These are phyloP conservation scores for Talaromyces verruculosus DNA, from an alignment of 2,329 filamentous ascomycete species.

Conservation along the genomic window DNA sequence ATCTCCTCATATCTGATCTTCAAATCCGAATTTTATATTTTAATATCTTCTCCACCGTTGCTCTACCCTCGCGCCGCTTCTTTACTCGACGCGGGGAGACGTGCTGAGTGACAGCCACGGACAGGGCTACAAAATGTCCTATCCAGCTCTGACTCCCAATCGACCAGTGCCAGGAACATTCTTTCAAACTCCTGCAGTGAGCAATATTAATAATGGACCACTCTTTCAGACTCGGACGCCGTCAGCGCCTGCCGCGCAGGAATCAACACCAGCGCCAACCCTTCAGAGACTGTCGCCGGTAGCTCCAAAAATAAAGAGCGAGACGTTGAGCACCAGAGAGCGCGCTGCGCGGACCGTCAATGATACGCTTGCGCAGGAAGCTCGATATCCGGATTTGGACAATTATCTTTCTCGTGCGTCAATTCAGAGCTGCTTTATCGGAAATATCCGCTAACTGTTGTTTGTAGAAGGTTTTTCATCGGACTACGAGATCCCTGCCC, in stretches of 20 bases:
- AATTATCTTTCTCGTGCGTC: conserved; percentile 81
- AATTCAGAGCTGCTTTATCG: conserved; percentile 7
- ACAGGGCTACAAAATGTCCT: conserved; percentile 40
- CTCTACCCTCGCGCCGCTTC: conserved; percentile 22
- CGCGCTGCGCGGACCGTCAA: conserved; percentile 84
- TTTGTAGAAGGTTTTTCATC: conserved; percentile 78
- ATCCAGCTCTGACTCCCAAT: conserved; percentile 43
- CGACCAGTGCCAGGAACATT: conserved; percentile 45
- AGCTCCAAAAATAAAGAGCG: conserved; percentile 47
- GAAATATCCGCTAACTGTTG: conserved; percentile 31
- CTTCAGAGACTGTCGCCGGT: conserved; percentile 39
- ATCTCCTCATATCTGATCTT: not conserved
- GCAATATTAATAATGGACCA: conserved; percentile 38
- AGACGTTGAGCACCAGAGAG: conserved; percentile 66
- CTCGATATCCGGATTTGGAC: conserved; percentile 83
- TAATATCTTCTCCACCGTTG: not conserved
- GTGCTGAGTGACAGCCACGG: conserved; percentile 21
- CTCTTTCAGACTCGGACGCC: conserved; percentile 34
- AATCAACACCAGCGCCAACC: conserved; percentile 27
- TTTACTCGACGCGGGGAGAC: conserved; percentile 28
- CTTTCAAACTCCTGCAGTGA: conserved; percentile 42
- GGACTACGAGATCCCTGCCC: conserved; percentile 77
- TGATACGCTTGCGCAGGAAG: conserved; percentile 70
- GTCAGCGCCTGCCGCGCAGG: conserved; percentile 31
- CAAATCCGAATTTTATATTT: not conserved